A percentile compares a stretch with the other conserved stretches of the same genome.
Evolutionary conservation across 1,139 yeast genomes (phyloP).

Genomic region (Kurtzmaniella quercitrusa): DNA sequence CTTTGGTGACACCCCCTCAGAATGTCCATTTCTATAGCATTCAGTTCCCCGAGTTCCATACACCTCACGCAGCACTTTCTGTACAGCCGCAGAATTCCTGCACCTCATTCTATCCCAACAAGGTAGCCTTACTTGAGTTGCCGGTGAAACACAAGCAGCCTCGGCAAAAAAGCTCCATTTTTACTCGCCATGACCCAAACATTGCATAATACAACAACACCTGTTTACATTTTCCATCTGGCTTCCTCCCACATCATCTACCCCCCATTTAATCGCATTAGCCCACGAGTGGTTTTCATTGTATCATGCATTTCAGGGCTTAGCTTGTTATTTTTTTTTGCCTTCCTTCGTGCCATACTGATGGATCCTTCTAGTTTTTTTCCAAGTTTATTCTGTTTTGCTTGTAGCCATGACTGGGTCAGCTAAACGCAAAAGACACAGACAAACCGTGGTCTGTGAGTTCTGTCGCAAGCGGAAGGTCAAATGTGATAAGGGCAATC

Average conservation of each 20-base stretch:
- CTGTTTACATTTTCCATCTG: too few relatives aligned
- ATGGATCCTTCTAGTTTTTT: not conserved
- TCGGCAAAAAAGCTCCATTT: too few relatives aligned
- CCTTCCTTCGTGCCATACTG: not conserved
- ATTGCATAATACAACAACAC: too few relatives aligned
- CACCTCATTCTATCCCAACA: too few relatives aligned
- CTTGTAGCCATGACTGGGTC: slow-evolving; percentile 1
- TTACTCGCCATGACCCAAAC: too few relatives aligned
- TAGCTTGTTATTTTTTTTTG: not conserved
- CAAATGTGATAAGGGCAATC: slow-evolving; percentile 38
- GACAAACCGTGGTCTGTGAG: slow-evolving; percentile 35
- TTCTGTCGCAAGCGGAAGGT: slow-evolving; percentile 41
- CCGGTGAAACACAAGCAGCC: too few relatives aligned
- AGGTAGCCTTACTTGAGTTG: not conserved
- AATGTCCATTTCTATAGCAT: too few relatives aligned
- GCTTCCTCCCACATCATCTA: not conserved
- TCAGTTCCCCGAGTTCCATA: too few relatives aligned
- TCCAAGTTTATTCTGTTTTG: not conserved
- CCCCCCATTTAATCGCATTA: not conserved
- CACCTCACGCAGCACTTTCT: too few relatives aligned
- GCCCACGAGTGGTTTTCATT: not conserved
- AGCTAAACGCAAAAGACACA: slow-evolving; percentile 22
- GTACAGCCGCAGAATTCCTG: too few relatives aligned
- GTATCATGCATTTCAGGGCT: not conserved
- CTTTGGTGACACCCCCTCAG: too few relatives aligned